Base-by-base conservation (phyloP, 2,329 filamentous ascomycete species). In the Leptographium flavum region DNA sequence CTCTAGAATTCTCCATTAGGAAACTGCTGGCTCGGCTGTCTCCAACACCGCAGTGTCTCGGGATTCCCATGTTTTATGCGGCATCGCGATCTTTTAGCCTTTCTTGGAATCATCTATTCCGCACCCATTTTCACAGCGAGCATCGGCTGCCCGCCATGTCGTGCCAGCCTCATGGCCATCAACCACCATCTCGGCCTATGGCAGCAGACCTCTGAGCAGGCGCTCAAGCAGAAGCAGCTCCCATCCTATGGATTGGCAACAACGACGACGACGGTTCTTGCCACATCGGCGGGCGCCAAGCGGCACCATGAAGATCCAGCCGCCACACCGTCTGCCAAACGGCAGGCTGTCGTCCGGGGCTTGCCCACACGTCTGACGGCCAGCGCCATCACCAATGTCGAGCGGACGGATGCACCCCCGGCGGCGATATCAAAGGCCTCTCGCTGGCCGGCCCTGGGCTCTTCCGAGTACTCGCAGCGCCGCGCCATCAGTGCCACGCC, bases 391-490 rank as follows among this genome's bases (percentile, higher is more conserved):
- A 44, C 42, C 15, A 37, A 45, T 9, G 44, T 27, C 3, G 38
- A 15, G 8, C 6, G 25, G 17, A 14, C 11, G 3, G 27, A 53
- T 38, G 21, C 21, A 14, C 23, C 30, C 14, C 5, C 2, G n/a
- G 25, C 4, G 15, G 15, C 17, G 7, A 28, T 28, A 17, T 9
- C 39, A n/a, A 15, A 14, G 4, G 22, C 21, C 9, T 22, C 22
- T 23, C 53, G 35, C 47, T 70, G 31, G 56, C 54, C 36, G 64
- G 71, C 15, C 73, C 71, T 56, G 57, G 60, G 25, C 22, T 40
- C 42, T 5, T 70, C 70, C 15, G 72, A 79, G 48, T 77, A 77
- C 55, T 71, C 74, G 0, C 78, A 81, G 55, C 66, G 76, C 42
- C 65, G 61, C 42, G 53, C 55, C 3, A 61, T 76, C 40, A 63